These are phyloP conservation scores for Arthrobotrys pseudoclavata DNA, from an alignment of 2,329 filamentous ascomycete genomes.

Conservation along the genomic window DNA sequence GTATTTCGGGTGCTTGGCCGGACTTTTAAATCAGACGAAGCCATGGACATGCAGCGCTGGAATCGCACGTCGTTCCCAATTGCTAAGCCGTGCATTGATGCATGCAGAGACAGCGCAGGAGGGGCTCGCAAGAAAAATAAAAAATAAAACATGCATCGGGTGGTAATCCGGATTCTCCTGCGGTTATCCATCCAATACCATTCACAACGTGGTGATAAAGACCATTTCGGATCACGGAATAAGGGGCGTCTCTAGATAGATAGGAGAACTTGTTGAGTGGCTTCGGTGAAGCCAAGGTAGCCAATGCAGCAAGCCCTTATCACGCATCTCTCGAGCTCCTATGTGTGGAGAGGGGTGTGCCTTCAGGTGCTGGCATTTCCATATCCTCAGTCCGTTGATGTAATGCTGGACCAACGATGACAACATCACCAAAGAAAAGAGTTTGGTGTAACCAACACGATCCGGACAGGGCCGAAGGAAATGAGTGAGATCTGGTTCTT, in stretches of 20 bases:
- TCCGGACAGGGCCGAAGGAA: constrained; percentile 13
- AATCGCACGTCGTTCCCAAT: constrained; percentile 24
- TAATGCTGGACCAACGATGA: background rate
- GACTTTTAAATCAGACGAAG: constrained; percentile 37
- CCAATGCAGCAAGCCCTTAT: constrained; percentile 14
- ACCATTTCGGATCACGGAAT: constrained; percentile 24
- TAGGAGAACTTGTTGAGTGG: constrained; percentile 8
- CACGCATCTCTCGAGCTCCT: constrained; percentile 21
- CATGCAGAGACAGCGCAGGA: constrained; percentile 46
- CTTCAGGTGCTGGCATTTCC: background rate
- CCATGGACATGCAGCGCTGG: constrained; percentile 29
- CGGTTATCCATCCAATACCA: constrained; percentile 8
- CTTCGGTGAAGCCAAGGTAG: constrained; percentile 15
- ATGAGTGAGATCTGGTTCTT: background rate
- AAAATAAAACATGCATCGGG: constrained; percentile 17
- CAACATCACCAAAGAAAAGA: constrained; percentile 14
- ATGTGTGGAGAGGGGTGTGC: background rate
- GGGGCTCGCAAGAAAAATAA: constrained; percentile 15
- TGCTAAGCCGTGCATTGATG: constrained; percentile 36
- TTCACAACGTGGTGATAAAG: constrained; percentile 27
- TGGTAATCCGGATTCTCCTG: constrained; percentile 15
- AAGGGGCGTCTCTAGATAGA: constrained; percentile 20
- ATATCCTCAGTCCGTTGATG: background rate
- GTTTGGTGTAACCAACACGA: constrained; percentile 41
- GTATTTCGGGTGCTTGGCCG: constrained; percentile 26